Percentiles rank a stretch among this genome's conserved stretches.
Conservation (phyloP, 805 yeast genomes). For the Wickerhamiella australiensis region DNA sequence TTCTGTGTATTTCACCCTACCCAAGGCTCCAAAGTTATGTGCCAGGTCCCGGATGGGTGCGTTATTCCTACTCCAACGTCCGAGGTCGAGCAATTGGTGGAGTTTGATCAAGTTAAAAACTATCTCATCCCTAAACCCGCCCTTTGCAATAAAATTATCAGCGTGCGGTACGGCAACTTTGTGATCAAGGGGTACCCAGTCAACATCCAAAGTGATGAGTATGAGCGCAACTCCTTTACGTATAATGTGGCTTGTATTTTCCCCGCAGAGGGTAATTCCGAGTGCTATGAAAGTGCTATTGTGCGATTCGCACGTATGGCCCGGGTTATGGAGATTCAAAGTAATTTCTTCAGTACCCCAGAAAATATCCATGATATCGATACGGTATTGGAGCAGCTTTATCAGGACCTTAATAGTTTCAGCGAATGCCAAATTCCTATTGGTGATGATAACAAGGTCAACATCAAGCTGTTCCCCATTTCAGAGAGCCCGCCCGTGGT, state of each 20-base stretch:
- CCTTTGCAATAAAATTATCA: conserved; percentile 68
- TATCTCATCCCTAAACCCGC: conserved; percentile 90
- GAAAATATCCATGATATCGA: conserved; percentile 45
- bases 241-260: conserved; percentile 92
- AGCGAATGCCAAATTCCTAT: conserved; percentile 93
- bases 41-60: conserved; percentile 78
- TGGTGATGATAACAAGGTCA: conserved; percentile 78
- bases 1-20: conserved; percentile 91
- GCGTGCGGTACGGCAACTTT: conserved; percentile 57
- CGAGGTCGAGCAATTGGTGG: conserved; percentile 38
- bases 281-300: conserved; percentile 78
- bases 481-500: conserved; percentile 67
- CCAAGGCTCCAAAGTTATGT: conserved; percentile 83
- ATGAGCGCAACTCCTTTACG: conserved; percentile 82
- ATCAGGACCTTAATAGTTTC: conserved; percentile 85
- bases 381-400: conserved; percentile 76
- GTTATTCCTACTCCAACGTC: conserved; percentile 23
- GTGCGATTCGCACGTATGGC: conserved; percentile 80
- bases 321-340: conserved; percentile 80
- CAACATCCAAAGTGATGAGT: conserved; percentile 55
- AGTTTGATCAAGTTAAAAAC: conserved; percentile 77
- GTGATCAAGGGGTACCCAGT: conserved; percentile 84
- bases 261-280: conserved; percentile 64
- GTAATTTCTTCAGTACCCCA: conserved; percentile 49
- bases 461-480: conserved; percentile 88